Base-by-base conservation (phyloP, 805 yeast genomes). In the Hanseniaspora valbyensis region DNA sequence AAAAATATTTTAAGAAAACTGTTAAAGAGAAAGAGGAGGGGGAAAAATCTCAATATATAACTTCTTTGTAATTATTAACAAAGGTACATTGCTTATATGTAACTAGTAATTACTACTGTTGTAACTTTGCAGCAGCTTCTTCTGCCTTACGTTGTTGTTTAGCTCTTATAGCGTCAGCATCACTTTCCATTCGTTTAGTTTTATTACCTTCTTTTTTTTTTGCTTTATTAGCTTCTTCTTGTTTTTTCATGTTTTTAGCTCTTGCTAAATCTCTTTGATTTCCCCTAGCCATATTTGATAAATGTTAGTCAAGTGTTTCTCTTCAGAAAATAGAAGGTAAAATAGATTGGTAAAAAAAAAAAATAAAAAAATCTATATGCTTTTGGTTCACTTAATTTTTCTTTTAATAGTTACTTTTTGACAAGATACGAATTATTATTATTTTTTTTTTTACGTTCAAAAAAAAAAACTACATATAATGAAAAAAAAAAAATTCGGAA, bases 251-350 rank as follows among this genome's bases (percentile, higher is more conserved):
- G 67, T 85, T 86, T 69, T 85, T 90, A 54, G 80, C 85, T 63
- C 98, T 77, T 29, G 96, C 96, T 59, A 84, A 75, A 37, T 90
- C 98, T 66, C 98, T 77, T 69, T 92, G 97, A 66, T 90, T 92
- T 29, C 98, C 98, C 71, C 98, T 77, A 49, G 95, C 81, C 96
- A 90, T 89, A 14, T 22, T 28, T 19, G 13, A 12, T 2, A 7
- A n/a, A 8, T 2, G 3, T 13, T 14, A n/a, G n/a, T n/a, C n/a
- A n/a, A n/a, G n/a, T n/a, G n/a, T n/a, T n/a, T n/a, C n/a, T n/a
- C n/a, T n/a, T n/a, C n/a, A n/a, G n/a, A n/a, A n/a, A n/a, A n/a
- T n/a, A n/a, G n/a, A n/a, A n/a, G n/a, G n/a, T n/a, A n/a, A n/a
- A n/a, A n/a, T n/a, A n/a, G n/a, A n/a, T n/a, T n/a, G n/a, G n/a